A percentile compares a stretch with the other conserved stretches of the same genome.
Conservation (phyloP, 1,284 basidiomycete genomes). For the Earliella scabrosa region DNA sequence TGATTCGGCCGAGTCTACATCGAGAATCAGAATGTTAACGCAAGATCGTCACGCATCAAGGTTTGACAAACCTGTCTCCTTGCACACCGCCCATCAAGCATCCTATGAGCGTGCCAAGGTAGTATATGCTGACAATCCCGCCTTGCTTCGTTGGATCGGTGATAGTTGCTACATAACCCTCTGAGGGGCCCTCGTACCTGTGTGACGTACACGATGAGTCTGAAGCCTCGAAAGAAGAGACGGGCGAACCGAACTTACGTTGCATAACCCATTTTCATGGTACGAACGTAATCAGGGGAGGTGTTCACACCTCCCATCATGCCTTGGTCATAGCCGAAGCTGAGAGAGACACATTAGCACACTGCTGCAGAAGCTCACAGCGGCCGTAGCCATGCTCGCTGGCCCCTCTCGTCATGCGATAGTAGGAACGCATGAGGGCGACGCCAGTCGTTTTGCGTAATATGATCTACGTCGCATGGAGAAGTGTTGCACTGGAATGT, state of each 20-base stretch:
- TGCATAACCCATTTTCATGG: conserved; percentile 47
- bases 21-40: not conserved
- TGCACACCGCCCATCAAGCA: conserved; percentile 51
- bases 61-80: conserved; percentile 38
- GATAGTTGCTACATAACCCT: conserved; percentile 52
- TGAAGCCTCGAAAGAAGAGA: conserved; percentile 9
- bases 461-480: too few relatives aligned
- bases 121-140: conserved; percentile 55
- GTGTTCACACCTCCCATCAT: conserved; percentile 61
- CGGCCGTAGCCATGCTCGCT: too few relatives aligned
- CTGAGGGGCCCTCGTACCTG: conserved; percentile 45
- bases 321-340: conserved; percentile 60
- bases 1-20: conserved; percentile 45
- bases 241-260: conserved; percentile 32
- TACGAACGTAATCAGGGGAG: conserved; percentile 50
- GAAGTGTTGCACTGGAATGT: too few relatives aligned
- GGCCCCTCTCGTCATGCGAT: too few relatives aligned
- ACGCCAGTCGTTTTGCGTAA: too few relatives aligned
- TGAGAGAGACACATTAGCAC: conserved; percentile 17
- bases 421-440: too few relatives aligned
- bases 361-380: too few relatives aligned
- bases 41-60: not conserved
- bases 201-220: not conserved
- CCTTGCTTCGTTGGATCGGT: conserved; percentile 55
- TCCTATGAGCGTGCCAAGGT: conserved; percentile 53